phyloP scores from a whole-genome alignment of 148 eudicot genomes.

The Rhododendron kiyosumense region DNA sequence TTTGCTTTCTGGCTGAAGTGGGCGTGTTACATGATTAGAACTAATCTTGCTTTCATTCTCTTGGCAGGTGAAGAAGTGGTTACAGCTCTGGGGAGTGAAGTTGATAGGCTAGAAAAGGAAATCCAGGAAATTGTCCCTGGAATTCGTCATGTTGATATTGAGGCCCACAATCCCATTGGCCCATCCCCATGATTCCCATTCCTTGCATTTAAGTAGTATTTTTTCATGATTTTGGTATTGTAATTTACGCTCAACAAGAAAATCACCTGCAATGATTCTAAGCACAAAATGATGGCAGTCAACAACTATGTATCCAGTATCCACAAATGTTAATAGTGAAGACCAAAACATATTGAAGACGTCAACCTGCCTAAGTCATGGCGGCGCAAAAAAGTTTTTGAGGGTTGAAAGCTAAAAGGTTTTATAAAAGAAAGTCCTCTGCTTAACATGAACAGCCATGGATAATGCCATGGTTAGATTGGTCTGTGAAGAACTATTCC shows the following conservation, averaged over 20 bases:
- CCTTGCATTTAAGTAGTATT: neutral
- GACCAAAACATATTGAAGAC: neutral
- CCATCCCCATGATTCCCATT: conserved; percentile 35
- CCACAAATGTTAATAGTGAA: neutral
- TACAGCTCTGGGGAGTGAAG: conserved; percentile 94
- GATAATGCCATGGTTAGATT: neutral
- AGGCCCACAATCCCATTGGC: conserved; percentile 78
- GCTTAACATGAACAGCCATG: no score
- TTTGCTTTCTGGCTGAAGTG: neutral
- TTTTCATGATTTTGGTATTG: neutral
- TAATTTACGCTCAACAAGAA: neutral
- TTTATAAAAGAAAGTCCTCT: neutral
- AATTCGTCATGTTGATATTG: conserved; percentile 90
- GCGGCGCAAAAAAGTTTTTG: neutral
- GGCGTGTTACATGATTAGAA: neutral
- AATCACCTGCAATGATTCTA: neutral
- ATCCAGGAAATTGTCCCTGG: conserved; percentile 96
- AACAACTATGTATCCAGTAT: neutral
- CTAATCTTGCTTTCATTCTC: neutral
- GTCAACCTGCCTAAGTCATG: neutral
- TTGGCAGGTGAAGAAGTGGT: conserved; percentile 88
- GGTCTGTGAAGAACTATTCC: neutral
- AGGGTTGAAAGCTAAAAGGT: neutral
- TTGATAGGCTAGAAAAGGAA: conserved; percentile 83
- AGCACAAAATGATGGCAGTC: neutral